These are phyloP conservation scores for Brassica hybrid DNA, from an alignment of 441 rosid species.

Conservation along the genomic window DNA sequence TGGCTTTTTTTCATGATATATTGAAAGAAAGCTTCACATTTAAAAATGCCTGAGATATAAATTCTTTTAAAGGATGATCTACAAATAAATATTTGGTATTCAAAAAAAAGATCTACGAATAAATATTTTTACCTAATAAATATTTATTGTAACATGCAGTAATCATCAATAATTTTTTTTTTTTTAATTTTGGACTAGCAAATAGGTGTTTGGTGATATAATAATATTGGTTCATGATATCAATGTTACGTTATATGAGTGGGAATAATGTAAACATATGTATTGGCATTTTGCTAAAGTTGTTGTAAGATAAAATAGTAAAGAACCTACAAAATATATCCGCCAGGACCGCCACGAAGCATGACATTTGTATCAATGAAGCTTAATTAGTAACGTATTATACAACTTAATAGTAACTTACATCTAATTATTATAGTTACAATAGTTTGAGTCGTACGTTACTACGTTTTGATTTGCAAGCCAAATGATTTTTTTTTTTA, in stretches of 20 bases:
- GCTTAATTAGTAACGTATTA: not conserved
- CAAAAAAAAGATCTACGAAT: not conserved
- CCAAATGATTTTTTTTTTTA: not conserved
- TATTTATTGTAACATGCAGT: not conserved
- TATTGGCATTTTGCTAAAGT: not conserved
- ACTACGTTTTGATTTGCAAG: not conserved
- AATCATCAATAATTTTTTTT: not conserved
- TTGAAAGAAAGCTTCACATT: not conserved
- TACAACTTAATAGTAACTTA: not conserved
- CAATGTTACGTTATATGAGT: not conserved
- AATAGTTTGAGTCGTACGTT: slow-evolving; percentile 26
- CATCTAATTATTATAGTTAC: slow-evolving; percentile 15
- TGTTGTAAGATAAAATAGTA: slow-evolving; percentile 1
- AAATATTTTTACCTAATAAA: not conserved
- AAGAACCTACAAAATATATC: not conserved
- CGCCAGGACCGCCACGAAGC: slow-evolving; percentile 7
- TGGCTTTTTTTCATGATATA: not conserved
- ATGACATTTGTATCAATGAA: not conserved
- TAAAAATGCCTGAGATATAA: not conserved
- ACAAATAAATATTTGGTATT: not conserved
- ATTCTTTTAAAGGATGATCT: not conserved
- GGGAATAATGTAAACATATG: not conserved
- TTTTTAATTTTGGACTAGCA: not conserved
- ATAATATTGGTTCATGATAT: not conserved
- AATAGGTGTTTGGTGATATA: not conserved